Percentiles rank a stretch among this genome's conserved stretches.
These are phyloP conservation scores for Colletotrichum sp. DNA, from an alignment of 2,329 filamentous ascomycete species.

Conservation along the genomic window DNA sequence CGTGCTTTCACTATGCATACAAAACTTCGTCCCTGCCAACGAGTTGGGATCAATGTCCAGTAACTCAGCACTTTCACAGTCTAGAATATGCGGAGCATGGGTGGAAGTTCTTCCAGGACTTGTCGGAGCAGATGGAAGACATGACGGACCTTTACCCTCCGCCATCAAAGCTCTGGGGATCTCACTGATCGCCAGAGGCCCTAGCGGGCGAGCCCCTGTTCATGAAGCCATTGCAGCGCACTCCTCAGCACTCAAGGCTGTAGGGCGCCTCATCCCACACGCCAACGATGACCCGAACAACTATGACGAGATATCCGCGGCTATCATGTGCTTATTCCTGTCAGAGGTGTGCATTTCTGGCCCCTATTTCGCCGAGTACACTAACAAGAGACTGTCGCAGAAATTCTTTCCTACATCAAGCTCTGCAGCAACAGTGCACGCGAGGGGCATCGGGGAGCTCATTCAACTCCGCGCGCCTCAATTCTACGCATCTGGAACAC, in stretches of 20 bases:
- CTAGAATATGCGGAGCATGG: constrained; percentile 44
- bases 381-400: not conserved
- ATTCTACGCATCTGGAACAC: constrained; percentile 33
- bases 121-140: constrained; percentile 6
- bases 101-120: constrained; percentile 40
- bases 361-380: fast-evolving
- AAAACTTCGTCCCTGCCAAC: constrained; percentile 23
- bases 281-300: not conserved
- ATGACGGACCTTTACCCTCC: constrained; percentile 26
- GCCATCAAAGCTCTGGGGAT: constrained; percentile 37
- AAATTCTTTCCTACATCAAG: constrained; percentile 35
- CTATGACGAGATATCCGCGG: constrained; percentile 30
- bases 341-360: constrained; percentile 23
- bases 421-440: constrained; percentile 32
- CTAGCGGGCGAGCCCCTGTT: constrained; percentile 22
- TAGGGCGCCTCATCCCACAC: constrained; percentile 25
- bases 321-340: constrained; percentile 40
- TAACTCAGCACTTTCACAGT: constrained; percentile 27
- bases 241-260: constrained; percentile 29
- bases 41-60: not conserved
- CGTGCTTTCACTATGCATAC: constrained; percentile 27
- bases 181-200: constrained; percentile 29
- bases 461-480: constrained; percentile 35
- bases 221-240: constrained; percentile 32
- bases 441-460: constrained; percentile 36